Evolutionary conservation across 805 yeast genomes (phyloP).

Genomic region (Barnettozyma populi): DNA sequence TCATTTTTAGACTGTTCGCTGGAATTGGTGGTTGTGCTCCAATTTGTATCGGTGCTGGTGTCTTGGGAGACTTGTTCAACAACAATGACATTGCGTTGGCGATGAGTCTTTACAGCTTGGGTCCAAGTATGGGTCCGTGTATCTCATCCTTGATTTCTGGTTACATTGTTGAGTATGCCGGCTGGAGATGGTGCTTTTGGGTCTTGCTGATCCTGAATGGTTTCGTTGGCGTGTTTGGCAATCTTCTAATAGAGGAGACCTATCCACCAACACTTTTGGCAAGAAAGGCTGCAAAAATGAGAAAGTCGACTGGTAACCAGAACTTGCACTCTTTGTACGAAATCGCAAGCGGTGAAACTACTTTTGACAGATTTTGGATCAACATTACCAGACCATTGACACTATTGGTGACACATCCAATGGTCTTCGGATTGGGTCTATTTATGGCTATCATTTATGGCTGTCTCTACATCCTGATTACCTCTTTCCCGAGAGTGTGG

Average conservation of each 20-base stretch:
- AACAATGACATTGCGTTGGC: constrained; percentile 49
- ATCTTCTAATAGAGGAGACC: constrained; percentile 46
- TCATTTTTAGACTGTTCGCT: constrained; percentile 55
- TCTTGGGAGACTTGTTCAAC: constrained; percentile 54
- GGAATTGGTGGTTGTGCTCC: constrained; percentile 69
- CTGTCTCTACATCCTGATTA: constrained; percentile 57
- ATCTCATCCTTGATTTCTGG: constrained; percentile 56
- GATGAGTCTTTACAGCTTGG: constrained; percentile 46
- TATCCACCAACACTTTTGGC: constrained; percentile 50
- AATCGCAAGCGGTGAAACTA: constrained; percentile 44
- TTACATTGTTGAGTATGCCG: constrained; percentile 42
- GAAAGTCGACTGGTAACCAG: constrained; percentile 49
- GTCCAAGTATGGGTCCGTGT: constrained; percentile 54
- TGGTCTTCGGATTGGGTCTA: constrained; percentile 56
- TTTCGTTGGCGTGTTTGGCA: constrained; percentile 37
- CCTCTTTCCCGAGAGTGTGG: constrained; percentile 54
- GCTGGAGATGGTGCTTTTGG: constrained; percentile 66
- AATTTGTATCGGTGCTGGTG: constrained; percentile 64
- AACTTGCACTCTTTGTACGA: constrained; percentile 58
- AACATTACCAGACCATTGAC: constrained; percentile 50
- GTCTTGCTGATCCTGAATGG: constrained; percentile 52
- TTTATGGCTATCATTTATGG: constrained; percentile 66
- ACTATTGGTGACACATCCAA: constrained; percentile 51
- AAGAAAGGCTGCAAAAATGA: constrained; percentile 40
- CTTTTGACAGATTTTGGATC: constrained; percentile 30